A percentile compares a stretch with the other conserved stretches of the same genome.
These are phyloP conservation scores for Pelargonium fulgidum DNA, from an alignment of 441 rosid genomes.

Conservation along the genomic window DNA sequence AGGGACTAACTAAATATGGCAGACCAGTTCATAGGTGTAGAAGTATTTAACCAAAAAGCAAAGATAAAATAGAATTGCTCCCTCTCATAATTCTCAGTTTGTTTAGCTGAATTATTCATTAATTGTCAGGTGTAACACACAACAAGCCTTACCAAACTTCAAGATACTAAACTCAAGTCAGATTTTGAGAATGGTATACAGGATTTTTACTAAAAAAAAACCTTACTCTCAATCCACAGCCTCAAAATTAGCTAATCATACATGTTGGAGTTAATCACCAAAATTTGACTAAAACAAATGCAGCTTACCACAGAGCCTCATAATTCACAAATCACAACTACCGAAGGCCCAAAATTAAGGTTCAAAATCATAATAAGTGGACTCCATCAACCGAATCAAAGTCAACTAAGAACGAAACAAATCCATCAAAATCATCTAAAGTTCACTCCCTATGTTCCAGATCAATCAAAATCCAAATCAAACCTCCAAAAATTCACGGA, in stretches of 20 bases:
- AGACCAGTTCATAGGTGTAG: no score
- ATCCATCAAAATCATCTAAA: not conserved
- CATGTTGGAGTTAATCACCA: not conserved
- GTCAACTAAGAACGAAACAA: not conserved
- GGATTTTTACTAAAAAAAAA: not conserved
- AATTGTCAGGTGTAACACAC: not conserved
- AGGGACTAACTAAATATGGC: no score
- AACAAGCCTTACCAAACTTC: not conserved
- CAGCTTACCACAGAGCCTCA: not conserved
- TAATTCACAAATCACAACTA: not conserved
- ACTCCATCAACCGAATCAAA: not conserved
- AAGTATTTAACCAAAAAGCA: no score
- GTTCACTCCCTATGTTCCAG: constrained; percentile 2
- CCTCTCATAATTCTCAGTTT: not conserved
- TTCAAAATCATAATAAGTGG: not conserved
- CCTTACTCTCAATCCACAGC: not conserved
- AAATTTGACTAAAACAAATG: not conserved
- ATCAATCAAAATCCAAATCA: not conserved
- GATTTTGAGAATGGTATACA: not conserved
- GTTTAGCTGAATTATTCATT: not conserved
- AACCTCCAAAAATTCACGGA: not conserved
- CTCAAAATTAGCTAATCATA: not conserved
- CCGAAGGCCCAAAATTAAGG: not conserved
- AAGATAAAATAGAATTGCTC: not conserved
- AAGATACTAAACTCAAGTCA: not conserved